These are phyloP conservation scores for Solanum clarkiae DNA, from an alignment of 257 asterid genomes.

Conservation along the genomic window DNA sequence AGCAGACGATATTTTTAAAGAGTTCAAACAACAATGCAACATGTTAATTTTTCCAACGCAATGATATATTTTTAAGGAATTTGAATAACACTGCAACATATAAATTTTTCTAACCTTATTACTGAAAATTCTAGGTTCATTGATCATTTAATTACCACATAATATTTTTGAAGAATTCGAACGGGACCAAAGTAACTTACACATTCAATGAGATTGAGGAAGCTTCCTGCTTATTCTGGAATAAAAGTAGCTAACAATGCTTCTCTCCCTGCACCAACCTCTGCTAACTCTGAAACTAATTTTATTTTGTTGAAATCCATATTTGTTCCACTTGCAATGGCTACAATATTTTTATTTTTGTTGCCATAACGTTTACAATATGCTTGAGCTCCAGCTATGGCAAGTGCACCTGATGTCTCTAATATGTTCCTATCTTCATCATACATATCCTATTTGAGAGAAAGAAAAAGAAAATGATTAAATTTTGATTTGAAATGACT, in stretches of 20 bases:
- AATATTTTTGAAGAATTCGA: not conserved
- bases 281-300: slow-evolving; percentile 76
- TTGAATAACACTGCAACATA: not conserved
- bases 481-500: not conserved
- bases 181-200: slow-evolving; percentile 15
- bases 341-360: slow-evolving; percentile 65
- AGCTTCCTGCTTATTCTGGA: slow-evolving; percentile 73
- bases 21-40: no score
- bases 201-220: slow-evolving; percentile 46
- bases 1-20: no score
- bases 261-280: slow-evolving; percentile 64
- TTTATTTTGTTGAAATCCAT: slow-evolving; percentile 80
- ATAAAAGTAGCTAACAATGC: slow-evolving; percentile 67
- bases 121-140: no score
- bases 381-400: slow-evolving; percentile 90
- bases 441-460: slow-evolving; percentile 56
- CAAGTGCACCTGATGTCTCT: slow-evolving; percentile 95
- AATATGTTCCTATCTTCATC: slow-evolving; percentile 85
- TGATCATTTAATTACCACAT: no score
- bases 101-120: no score
- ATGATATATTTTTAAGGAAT: no score
- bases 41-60: no score
- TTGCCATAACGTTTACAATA: slow-evolving; percentile 67
- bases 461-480: not conserved
- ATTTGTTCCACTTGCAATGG: slow-evolving; percentile 90